Evolutionary conservation across 1,284 basidiomycete species (phyloP), one percentile per base, ranked within the genome.

Genomic region (Cutaneotrichosporon cyanovorans): DNA sequence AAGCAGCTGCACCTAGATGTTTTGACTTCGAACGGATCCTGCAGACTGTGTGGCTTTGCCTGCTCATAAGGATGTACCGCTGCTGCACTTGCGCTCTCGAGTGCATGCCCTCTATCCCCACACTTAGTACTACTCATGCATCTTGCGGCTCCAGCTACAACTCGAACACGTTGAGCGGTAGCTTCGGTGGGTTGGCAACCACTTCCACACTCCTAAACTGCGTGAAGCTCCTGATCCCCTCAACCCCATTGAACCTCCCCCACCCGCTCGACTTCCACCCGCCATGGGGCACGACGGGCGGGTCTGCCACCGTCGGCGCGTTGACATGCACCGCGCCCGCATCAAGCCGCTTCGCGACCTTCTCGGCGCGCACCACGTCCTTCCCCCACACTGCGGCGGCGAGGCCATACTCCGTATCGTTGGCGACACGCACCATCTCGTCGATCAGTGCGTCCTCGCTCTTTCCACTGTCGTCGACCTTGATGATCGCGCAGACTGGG

Each of bases 401-500:
- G 25, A 83, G 62, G 2, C 78, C 77, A 53, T 80, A 82, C 0
- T 77, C 75, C 0, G 78, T 74, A 5, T 74, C 72, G 54, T 83
- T 64, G 19, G 62, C 62, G 23, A 76, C 74, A 1, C 71, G 68
- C 2, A 76, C 72, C 44, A 81, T 69, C 7, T 69, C 69, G 19
- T 78, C 62, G 2, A 80, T 78, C 36, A 63, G 12, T 11, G 19
- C 31, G 14, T 35, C 38, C 18, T 49, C 50, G 35, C 11, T 18
- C 19, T 32, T 20, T 12, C 36, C 47, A 10, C n/a, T 36, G 18
- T 53, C 54, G 11, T 50, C 41, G 16, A 59, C 56, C 21, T 56
- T 50, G 39, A 62, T 46, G 15, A 62, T 16, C 10, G 55, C 60
- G 61, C 57, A 63, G 71, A 79, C 75, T 25, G 81, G 81, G 1